Evolutionary conservation across 2,329 filamentous ascomycete genomes (phyloP).

Genomic region (Aspergillus sergii): DNA sequence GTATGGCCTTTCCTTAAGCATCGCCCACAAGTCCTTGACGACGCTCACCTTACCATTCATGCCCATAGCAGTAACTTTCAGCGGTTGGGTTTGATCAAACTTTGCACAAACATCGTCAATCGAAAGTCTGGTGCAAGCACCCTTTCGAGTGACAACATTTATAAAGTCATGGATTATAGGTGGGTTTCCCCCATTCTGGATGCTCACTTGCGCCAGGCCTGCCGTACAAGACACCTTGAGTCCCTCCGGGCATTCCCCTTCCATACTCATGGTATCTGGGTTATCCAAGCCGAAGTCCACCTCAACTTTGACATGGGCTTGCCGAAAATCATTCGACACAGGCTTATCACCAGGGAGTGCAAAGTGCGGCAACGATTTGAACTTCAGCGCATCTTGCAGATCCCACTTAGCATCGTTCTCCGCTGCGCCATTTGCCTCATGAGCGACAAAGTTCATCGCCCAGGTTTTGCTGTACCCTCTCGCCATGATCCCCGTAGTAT

Average conservation of each 20-base stretch:
- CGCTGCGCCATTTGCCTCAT: rapidly evolving
- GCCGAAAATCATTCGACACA: background rate
- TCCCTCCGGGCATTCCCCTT: background rate
- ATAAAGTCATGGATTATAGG: background rate
- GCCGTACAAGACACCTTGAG: background rate
- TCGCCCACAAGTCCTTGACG: background rate
- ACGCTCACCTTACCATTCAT: background rate
- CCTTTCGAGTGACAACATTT: background rate
- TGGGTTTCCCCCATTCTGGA: background rate
- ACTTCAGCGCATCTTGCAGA: background rate
- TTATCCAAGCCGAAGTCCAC: background rate
- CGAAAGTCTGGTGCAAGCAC: background rate
- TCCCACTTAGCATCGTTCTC: background rate
- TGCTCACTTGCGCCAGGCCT: background rate
- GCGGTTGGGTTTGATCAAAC: background rate
- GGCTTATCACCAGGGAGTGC: background rate
- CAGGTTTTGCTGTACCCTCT: background rate
- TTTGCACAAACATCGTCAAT: background rate
- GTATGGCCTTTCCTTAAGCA: background rate
- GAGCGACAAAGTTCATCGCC: background rate
- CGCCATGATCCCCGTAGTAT: background rate
- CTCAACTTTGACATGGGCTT: background rate
- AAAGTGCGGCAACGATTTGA: background rate
- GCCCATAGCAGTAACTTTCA: background rate
- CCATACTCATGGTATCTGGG: background rate